Evolutionary conservation across 2,329 filamentous ascomycete species (phyloP).

Genomic region (Dactylellina haptotyla): DNA sequence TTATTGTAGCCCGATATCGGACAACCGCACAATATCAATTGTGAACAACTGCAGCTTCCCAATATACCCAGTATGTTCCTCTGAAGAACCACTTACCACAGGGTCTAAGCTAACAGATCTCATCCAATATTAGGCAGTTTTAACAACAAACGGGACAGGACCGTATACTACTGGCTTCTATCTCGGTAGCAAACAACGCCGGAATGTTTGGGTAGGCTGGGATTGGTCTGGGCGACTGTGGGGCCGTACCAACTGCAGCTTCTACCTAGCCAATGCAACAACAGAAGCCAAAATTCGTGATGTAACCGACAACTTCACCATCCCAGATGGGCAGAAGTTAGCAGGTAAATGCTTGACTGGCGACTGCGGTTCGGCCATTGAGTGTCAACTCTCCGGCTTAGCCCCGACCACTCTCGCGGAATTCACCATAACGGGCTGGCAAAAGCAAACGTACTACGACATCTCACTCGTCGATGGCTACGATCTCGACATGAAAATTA

Average conservation of each 20-base stretch:
- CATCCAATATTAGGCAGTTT: slow-evolving; percentile 61
- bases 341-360: slow-evolving; percentile 71
- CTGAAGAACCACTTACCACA: not conserved
- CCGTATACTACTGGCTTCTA: slow-evolving; percentile 76
- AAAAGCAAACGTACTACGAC: slow-evolving; percentile 80
- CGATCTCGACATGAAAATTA: slow-evolving; percentile 76
- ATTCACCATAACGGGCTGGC: slow-evolving; percentile 77
- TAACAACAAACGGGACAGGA: slow-evolving; percentile 76
- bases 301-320: slow-evolving; percentile 48
- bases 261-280: slow-evolving; percentile 70
- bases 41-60: slow-evolving; percentile 77
- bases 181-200: slow-evolving; percentile 69
- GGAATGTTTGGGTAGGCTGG: slow-evolving; percentile 72
- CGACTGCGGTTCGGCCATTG: slow-evolving; percentile 76
- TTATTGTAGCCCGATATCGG: slow-evolving; percentile 55
- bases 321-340: slow-evolving; percentile 50
- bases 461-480: slow-evolving; percentile 87
- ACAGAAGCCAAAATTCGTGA: slow-evolving; percentile 36
- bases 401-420: slow-evolving; percentile 81
- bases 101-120: too few species aligned
- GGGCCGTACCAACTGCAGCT: slow-evolving; percentile 85
- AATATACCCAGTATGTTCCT: slow-evolving; percentile 74
- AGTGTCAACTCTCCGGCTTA: slow-evolving; percentile 75
- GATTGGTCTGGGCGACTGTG: slow-evolving; percentile 85
- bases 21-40: slow-evolving; percentile 71